These are phyloP conservation scores for Lichtheimia ramosa DNA, from an alignment of 371 early-diverging fungal species.

Conservation along the genomic window DNA sequence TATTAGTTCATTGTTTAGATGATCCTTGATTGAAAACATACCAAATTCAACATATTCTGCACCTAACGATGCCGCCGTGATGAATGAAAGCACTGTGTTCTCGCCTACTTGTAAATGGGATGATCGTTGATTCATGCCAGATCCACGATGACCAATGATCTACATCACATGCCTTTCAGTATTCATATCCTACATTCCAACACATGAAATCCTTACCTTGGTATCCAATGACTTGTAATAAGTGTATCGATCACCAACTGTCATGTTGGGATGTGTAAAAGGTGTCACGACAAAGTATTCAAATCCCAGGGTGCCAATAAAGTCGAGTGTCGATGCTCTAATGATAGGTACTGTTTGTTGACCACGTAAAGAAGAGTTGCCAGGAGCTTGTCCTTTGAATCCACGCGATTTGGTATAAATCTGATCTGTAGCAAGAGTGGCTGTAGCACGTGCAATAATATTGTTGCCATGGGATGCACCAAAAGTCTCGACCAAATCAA, in stretches of 20 bases:
- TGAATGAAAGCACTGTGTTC: slow-evolving; percentile 92
- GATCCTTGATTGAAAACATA: slow-evolving; percentile 16
- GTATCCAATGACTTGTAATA: slow-evolving; percentile 69
- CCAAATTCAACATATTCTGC: slow-evolving; percentile 95
- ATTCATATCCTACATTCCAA: too few species aligned
- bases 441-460: slow-evolving; percentile 62
- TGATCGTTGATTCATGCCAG: slow-evolving; percentile 81
- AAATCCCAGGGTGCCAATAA: slow-evolving; percentile 61
- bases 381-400: slow-evolving; percentile 34
- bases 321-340: slow-evolving; percentile 51
- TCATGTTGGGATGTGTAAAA: slow-evolving; percentile 62
- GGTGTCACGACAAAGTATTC: slow-evolving; percentile 71
- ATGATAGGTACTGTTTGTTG: slow-evolving; percentile 63
- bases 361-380: slow-evolving; percentile 42
- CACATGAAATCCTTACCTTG: slow-evolving; percentile 28
- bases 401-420: slow-evolving; percentile 40
- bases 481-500: slow-evolving; percentile 69
- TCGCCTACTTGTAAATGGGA: slow-evolving; percentile 83
- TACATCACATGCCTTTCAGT: slow-evolving; percentile 2
- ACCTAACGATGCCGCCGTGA: slow-evolving; percentile 84
- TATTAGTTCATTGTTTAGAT: not conserved
- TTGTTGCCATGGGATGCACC: slow-evolving; percentile 37
- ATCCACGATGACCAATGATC: slow-evolving; percentile 95
- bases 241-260: slow-evolving; percentile 57
- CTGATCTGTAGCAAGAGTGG: slow-evolving; percentile 52